Evolutionary conservation across 176 grass and related monocot species (phyloP), one percentile per base, ranked within the genome.

Genomic region (Coix lacrymajobi): DNA sequence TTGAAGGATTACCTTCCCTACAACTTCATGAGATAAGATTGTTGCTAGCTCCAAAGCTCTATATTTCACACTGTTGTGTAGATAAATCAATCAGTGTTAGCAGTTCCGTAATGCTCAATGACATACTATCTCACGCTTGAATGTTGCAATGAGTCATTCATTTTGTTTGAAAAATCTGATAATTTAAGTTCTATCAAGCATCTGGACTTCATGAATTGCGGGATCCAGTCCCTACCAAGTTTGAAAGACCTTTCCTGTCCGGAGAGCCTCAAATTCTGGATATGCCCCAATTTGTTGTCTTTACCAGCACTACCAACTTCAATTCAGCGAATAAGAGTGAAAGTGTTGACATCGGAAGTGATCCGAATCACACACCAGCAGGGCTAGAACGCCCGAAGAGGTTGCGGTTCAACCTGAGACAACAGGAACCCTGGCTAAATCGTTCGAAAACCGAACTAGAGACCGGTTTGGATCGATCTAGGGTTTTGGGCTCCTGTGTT

Each of bases 151-250:
- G 71, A 84, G 0, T 0, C 43, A 66, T 28, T 17, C 0, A 24
- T 84, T 52, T 66, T 22, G 30, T 68, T 84, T 24, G 62, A 76
- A 68, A 44, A 26, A 39, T 56, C 24, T 31, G 7, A 7, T 40
- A n/a, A 66, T 0, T 67, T 54, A 9, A 7, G 71, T 16, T 40
- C 61, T 4, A 2, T 67, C 3, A 11, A 39, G 11, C 0, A 7
- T 0, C 45, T 84, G 11, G 0, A 0, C 1, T 76, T 76, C 8
- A 1, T 0, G 0, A 0, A 0, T 0, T 69, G 28, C 0, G 37
- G 16, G 17, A 78, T 78, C 17, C 33, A 31, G 0, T 78, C 51
- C 26, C 37, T 78, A 0, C 73, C 73, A 58, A 84, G 56, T 69
- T 20, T 77, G 1, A 77, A 33, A 12, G 11, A 48, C 26, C 2